Conservation (phyloP, 208 protist genomes). For the Trypanosoma vivax region DNA sequence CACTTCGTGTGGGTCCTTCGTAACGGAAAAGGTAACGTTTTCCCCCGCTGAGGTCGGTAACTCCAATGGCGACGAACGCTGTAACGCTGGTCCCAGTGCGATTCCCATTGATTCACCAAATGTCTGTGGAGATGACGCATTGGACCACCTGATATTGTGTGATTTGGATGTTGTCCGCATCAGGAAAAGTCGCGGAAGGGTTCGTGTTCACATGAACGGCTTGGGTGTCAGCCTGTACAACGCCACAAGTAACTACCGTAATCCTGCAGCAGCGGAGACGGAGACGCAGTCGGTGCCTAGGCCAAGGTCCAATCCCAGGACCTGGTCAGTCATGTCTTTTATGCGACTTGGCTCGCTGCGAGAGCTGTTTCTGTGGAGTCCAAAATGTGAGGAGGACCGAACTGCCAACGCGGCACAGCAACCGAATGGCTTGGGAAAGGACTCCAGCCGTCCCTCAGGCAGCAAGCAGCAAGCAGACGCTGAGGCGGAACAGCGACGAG, state of each 20-base stretch:
- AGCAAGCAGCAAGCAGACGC: background rate
- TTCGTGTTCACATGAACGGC: slow-evolving; percentile 81
- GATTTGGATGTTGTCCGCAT: slow-evolving; percentile 52
- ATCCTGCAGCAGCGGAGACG: slow-evolving; percentile 21
- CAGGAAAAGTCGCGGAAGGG: slow-evolving; percentile 40
- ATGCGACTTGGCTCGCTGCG: too few species aligned
- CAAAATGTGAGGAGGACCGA: too few species aligned
- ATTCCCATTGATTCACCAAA: background rate
- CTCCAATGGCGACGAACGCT: background rate
- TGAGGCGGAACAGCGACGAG: slow-evolving; percentile 8
- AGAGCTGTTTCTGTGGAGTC: too few species aligned
- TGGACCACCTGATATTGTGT: slow-evolving; percentile 44
- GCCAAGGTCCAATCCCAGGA: too few species aligned
- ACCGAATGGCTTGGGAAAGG: background rate
- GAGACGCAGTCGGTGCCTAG: too few species aligned
- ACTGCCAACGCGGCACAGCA: too few species aligned
- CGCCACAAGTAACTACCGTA: slow-evolving; percentile 73
- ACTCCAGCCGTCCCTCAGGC: background rate
- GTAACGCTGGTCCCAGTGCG: background rate
- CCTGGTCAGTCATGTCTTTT: too few species aligned
- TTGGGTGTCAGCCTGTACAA: slow-evolving; percentile 76
- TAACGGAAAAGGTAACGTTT: too few species aligned
- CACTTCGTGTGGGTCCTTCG: too few species aligned
- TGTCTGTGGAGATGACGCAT: background rate
- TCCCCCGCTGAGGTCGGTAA: background rate